These are phyloP conservation scores for Pseudocercospora fijiensis DNA, from an alignment of 2,329 filamentous ascomycete species.

Conservation along the genomic window DNA sequence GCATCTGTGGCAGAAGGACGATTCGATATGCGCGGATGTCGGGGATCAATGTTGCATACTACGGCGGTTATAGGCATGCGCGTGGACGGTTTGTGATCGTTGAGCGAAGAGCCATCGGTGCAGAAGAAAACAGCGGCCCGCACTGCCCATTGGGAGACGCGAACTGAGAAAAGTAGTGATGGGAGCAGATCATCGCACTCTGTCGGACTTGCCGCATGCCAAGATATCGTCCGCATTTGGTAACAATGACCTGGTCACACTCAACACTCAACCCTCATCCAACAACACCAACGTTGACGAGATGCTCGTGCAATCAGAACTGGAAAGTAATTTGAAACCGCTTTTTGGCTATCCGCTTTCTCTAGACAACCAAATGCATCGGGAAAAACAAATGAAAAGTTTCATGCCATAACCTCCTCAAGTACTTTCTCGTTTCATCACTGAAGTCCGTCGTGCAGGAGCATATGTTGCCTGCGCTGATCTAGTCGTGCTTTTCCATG, in stretches of 20 bases:
- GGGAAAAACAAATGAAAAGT: constrained; percentile 29
- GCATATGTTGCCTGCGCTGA: constrained; percentile 17
- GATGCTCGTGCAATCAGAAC: not conserved
- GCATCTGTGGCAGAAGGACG: constrained; percentile 14
- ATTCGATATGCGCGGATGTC: not conserved
- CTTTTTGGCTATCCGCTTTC: constrained; percentile 23
- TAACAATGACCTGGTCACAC: constrained; percentile 6
- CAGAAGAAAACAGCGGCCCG: not conserved
- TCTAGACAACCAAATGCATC: constrained; percentile 25
- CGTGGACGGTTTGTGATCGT: not conserved
- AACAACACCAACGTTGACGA: not conserved
- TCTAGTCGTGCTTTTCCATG: constrained; percentile 22
- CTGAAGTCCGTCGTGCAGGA: constrained; percentile 10
- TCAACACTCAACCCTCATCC: not conserved
- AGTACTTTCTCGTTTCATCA: constrained; percentile 20
- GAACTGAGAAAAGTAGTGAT: not conserved
- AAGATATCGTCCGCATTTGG: constrained; percentile 1
- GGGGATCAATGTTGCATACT: not conserved
- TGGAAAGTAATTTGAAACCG: constrained; percentile 15
- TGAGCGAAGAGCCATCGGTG: not conserved
- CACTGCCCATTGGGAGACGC: not conserved
- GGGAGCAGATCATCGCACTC: not conserved
- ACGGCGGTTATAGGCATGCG: not conserved
- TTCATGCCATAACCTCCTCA: constrained; percentile 20
- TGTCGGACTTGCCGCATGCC: not conserved